Evolutionary conservation across 2,329 filamentous ascomycete species (phyloP).

Genomic region (Colletotrichum theobromicola): DNA sequence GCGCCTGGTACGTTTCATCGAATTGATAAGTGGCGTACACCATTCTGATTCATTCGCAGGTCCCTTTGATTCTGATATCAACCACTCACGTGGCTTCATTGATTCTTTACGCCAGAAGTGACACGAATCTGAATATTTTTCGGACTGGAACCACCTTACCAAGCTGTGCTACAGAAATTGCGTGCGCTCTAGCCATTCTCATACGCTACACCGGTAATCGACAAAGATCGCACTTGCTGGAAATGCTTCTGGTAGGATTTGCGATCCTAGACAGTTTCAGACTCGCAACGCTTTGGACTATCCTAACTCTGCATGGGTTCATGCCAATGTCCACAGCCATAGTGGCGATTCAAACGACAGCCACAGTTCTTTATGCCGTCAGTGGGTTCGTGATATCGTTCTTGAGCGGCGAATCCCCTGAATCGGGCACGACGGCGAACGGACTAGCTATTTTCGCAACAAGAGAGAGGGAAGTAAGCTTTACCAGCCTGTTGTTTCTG

Average conservation of each 20-base stretch:
- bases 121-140: not conserved
- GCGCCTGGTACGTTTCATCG: not conserved
- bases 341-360: not conserved
- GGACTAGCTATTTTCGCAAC: not conserved
- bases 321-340: not conserved
- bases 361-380: not conserved
- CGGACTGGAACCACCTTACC: not conserved
- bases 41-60: not conserved
- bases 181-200: not conserved
- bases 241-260: not conserved
- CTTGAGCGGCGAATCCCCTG: not conserved
- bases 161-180: not conserved
- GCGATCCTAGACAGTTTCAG: not conserved
- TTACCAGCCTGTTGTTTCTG: not conserved
- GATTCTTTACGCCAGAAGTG: not conserved
- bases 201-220: not conserved
- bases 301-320: not conserved
- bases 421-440: not conserved
- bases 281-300: not conserved
- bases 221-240: not conserved
- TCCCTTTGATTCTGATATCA: not conserved
- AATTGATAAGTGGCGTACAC: not conserved
- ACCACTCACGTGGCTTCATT: not conserved
- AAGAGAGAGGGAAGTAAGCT: not conserved
- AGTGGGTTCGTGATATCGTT: not conserved